Base-by-base conservation (phyloP, 208 protist species). In the Trypanosoma platydactyli region DNA sequence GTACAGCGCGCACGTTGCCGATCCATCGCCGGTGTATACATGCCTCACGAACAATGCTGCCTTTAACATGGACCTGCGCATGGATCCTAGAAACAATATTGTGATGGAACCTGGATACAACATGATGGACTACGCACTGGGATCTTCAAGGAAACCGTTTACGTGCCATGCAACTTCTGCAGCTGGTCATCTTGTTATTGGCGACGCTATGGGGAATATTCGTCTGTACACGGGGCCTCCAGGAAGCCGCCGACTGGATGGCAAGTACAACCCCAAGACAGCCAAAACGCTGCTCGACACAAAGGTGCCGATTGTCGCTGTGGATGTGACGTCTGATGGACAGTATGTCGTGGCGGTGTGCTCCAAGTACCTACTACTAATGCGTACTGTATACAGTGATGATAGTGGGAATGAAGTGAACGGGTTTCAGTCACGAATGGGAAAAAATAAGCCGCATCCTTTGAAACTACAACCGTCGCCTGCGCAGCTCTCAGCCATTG, bases 41-140 rank as follows among this genome's bases (percentile, higher is more conserved):
- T 87, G 80, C 51, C 73, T 87, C 0, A 38, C 67, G 41, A 49
- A 65, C 60, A 80, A 81, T 42, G 79, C 78, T 49, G 81, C 79
- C 60, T 87, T 90, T 60, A 87, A 87, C 59, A 75, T 87, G 54
- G 84, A 90, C 66, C 71, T 76, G n/a, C 80, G 84, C 44, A 74
- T 90, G 58, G 55, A 84, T 59, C 78, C 80, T n/a, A 60, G 71
- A 35, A 55, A 53, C 27, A 81, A 74, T 46, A 57, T 85, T 41
- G 63, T 86, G 27, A 58, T 71, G 55, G 79, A 90, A 59, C 59
- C 68, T 16, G 79, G 71, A 13, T 76, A 78, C 42, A 54, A 38
- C 7, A 41, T 81, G 1, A 33, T 29, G 33, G 73, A 85, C 68
- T 90, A 87, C 72, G 64, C 49, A 41, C 29, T 84, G 11, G 33